Conservation (phyloP, 768 basidiomycete genomes). For the Tremella mesenterica region DNA sequence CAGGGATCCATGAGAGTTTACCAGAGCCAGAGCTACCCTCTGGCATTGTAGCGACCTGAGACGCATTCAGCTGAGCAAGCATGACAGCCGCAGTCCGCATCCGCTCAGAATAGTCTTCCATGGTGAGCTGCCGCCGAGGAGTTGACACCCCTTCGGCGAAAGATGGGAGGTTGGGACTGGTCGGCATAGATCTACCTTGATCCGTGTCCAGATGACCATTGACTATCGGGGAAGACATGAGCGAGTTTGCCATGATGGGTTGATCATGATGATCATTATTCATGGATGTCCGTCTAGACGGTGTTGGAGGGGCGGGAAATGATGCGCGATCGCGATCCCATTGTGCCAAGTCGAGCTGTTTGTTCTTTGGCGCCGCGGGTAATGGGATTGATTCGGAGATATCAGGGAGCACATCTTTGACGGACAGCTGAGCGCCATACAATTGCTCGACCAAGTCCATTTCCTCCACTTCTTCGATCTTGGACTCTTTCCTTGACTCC, state of each 20-base stretch:
- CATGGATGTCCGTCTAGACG: constrained; percentile 9
- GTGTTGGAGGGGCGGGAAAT: constrained; percentile 1
- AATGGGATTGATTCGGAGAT: constrained; percentile 76
- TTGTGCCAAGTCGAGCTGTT: constrained; percentile 71
- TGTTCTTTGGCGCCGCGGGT: constrained; percentile 75
- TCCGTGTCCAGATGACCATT: background rate
- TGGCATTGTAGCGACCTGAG: constrained; percentile 33
- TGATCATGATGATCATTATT: background rate
- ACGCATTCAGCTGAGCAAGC: constrained; percentile 88
- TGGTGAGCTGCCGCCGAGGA: constrained; percentile 52
- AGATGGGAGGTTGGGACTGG: background rate
- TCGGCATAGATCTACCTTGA: constrained; percentile 1
- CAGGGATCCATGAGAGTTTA: constrained; percentile 52
- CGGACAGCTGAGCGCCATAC: constrained; percentile 67
- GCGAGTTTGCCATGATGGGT: background rate
- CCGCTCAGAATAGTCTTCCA: constrained; percentile 96
- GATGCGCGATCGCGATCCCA: constrained; percentile 50
- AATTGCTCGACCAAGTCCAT: constrained; percentile 95
- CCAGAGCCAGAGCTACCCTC: constrained; percentile 27
- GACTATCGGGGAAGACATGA: background rate
- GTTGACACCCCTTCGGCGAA: background rate
- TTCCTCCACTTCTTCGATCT: constrained; percentile 58
- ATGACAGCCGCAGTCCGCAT: constrained; percentile 98
- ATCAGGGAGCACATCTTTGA: constrained; percentile 63
- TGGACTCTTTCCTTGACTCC: background rate